Evolutionary conservation across 257 asterid genomes (phyloP), one percentile per base, ranked within the genome.

Genomic region (Cynanchum wilfordii): DNA sequence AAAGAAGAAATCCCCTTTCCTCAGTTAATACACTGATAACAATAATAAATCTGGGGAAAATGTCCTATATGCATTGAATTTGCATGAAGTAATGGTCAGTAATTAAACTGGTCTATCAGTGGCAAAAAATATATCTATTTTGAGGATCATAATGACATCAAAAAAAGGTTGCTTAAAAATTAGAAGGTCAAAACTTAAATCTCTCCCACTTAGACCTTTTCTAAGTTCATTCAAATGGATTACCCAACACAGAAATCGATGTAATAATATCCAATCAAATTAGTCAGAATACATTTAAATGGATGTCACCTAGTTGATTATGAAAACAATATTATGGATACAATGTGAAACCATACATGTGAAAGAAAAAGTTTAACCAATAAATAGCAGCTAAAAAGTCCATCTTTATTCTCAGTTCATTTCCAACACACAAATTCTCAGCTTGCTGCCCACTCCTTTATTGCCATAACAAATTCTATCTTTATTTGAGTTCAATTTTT

Each of bases 21-120:
- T 75, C n/a, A 69, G 80, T 68, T 36, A 25, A 52, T 42, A 15
- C 62, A 22, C 22, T 13, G 57, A 60, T 38, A 16, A 60, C n/a
- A 0, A 10, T 0, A 44, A 7, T 19, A 55, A 71, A 68, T 16
- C 4, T 59, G 19, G 45, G 49, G 16, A 58, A 4, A 11, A 30
- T 17, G 66, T 45, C 60, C 12, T 7, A 42, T 33, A 63, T 27
- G 42, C 68, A 38, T 15, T 10, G 17, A 52, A 19, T 22, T 38
- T 12, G 47, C 40, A 38, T 7, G 17, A 50, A 36, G 16, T 33
- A 20, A 20, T 7, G 40, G 42, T 36, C 45, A 63, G 16, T 29
- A 25, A 8, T 15, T 15, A 16, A 55, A 29, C 8, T 30, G 20
- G n/a, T 24, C 36, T 24, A 24, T 24, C 17, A 0, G 36, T 24